A percentile compares a stretch with the other conserved stretches of the same genome.
These are phyloP conservation scores for Monsonia emarginata DNA, from an alignment of 441 rosid genomes.

Conservation along the genomic window DNA sequence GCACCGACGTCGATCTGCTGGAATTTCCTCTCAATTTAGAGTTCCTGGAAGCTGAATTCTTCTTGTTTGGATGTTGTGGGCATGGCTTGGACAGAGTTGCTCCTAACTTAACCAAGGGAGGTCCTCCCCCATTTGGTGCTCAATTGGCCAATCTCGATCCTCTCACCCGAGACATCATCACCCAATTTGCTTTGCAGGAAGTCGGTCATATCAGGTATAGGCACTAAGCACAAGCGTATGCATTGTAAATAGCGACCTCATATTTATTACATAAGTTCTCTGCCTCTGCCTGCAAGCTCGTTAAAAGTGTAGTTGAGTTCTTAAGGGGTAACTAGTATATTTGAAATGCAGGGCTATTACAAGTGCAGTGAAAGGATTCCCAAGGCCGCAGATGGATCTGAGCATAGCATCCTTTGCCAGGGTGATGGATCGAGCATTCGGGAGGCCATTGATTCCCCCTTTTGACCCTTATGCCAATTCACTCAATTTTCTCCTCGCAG, in stretches of 20 bases:
- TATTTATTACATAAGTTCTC: background rate
- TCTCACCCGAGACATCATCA: slow-evolving; percentile 49
- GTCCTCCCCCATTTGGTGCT: slow-evolving; percentile 64
- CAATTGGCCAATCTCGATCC: slow-evolving; percentile 48
- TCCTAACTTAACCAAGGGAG: slow-evolving; percentile 56
- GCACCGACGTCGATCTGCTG: slow-evolving; percentile 42
- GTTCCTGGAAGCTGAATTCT: slow-evolving; percentile 80
- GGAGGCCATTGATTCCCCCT: slow-evolving; percentile 42
- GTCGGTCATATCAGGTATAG: slow-evolving; percentile 87
- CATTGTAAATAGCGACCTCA: too few relatives aligned
- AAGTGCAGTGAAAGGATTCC: slow-evolving; percentile 51
- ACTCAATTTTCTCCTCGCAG: slow-evolving; percentile 62
- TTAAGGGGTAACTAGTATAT: too few relatives aligned
- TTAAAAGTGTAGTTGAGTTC: too few relatives aligned
- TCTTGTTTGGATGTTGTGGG: slow-evolving; percentile 60
- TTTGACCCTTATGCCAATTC: slow-evolving; percentile 60
- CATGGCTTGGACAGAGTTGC: slow-evolving; percentile 59
- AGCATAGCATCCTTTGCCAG: slow-evolving; percentile 46
- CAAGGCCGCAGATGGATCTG: slow-evolving; percentile 70
- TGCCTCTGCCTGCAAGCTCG: too few relatives aligned
- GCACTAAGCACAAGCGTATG: too few relatives aligned
- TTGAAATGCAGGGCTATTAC: slow-evolving; percentile 48
- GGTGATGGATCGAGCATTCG: slow-evolving; percentile 50
- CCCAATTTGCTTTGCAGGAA: slow-evolving; percentile 81
- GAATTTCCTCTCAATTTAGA: slow-evolving; percentile 79